These are phyloP conservation scores for Colletotrichum orbiculare DNA, from an alignment of 2,329 filamentous ascomycete species.

Conservation along the genomic window DNA sequence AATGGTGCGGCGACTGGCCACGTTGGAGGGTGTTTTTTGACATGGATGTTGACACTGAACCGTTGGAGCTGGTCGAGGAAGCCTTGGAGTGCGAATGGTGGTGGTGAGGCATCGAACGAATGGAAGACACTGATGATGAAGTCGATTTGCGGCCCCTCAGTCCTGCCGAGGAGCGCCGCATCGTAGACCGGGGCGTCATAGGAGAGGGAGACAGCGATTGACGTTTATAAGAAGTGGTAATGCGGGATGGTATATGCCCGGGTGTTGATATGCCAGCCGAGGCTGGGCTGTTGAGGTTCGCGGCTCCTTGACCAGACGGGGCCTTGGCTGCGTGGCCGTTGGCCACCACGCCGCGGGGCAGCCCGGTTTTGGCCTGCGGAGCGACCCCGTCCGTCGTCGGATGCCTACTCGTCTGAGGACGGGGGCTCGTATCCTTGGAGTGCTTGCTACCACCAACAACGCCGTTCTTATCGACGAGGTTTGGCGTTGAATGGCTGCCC, in stretches of 20 bases:
- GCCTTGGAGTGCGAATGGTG: constrained; percentile 93
- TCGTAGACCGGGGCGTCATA: constrained; percentile 86
- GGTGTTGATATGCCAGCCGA: constrained; percentile 44
- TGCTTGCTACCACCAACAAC: constrained; percentile 50
- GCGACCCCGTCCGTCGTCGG: constrained; percentile 52
- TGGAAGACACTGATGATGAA: constrained; percentile 92
- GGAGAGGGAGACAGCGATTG: constrained; percentile 89
- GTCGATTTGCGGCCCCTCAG: constrained; percentile 94
- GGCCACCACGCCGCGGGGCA: constrained; percentile 63
- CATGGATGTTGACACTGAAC: constrained; percentile 74
- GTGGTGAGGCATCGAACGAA: constrained; percentile 90
- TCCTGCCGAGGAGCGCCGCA: constrained; percentile 84
- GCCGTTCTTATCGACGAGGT: constrained; percentile 63
- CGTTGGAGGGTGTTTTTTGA: constrained; percentile 74
- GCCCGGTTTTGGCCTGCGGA: constrained; percentile 52
- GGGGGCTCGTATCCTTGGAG: constrained; percentile 64
- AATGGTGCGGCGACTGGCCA: constrained; percentile 84
- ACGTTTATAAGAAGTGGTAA: constrained; percentile 67
- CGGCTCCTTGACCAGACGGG: constrained; percentile 16
- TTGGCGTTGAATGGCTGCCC: constrained; percentile 68
- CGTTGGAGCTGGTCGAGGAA: constrained; percentile 88
- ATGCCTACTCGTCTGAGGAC: constrained; percentile 71
- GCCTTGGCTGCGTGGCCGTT: constrained; percentile 59
- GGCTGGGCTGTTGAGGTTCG: constrained; percentile 41
- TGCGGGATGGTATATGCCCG: constrained; percentile 45